These are phyloP conservation scores for Zoysia pacifica DNA, from an alignment of 176 grass and related monocot genomes.

Conservation along the genomic window DNA sequence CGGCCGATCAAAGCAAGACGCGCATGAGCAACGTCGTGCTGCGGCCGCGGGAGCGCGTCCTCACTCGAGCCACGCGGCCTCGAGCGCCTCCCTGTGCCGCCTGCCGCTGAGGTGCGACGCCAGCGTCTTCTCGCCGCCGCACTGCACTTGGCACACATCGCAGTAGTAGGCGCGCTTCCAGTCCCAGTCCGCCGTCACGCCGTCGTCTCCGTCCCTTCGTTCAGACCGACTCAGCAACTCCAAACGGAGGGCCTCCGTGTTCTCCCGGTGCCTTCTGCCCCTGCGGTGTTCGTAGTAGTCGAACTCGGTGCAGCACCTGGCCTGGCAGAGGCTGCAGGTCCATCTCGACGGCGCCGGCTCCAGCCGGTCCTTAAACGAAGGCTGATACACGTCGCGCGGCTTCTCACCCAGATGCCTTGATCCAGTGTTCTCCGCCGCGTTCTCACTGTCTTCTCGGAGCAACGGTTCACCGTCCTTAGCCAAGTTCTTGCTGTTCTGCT, in stretches of 20 bases:
- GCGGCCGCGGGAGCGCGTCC: neutral
- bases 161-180: neutral
- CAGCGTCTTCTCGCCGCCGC: neutral
- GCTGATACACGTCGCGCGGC: too few species aligned
- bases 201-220: neutral
- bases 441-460: neutral
- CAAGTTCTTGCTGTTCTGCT: neutral
- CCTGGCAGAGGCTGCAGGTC: neutral
- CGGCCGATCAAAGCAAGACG: neutral
- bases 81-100: conserved; percentile 6
- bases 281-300: neutral
- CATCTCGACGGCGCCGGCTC: neutral
- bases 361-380: neutral
- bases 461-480: neutral
- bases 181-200: neutral
- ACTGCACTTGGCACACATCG: neutral
- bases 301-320: neutral
- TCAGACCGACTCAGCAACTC: too few species aligned
- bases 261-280: conserved; percentile 20
- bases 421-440: too few species aligned
- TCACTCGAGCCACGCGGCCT: neutral
- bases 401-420: too few species aligned
- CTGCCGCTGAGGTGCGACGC: conserved; percentile 14
- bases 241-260: neutral
- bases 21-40: neutral